These are phyloP conservation scores for Cystoisospora suis DNA, from an alignment of 169 alveolate genomes.

Conservation along the genomic window DNA sequence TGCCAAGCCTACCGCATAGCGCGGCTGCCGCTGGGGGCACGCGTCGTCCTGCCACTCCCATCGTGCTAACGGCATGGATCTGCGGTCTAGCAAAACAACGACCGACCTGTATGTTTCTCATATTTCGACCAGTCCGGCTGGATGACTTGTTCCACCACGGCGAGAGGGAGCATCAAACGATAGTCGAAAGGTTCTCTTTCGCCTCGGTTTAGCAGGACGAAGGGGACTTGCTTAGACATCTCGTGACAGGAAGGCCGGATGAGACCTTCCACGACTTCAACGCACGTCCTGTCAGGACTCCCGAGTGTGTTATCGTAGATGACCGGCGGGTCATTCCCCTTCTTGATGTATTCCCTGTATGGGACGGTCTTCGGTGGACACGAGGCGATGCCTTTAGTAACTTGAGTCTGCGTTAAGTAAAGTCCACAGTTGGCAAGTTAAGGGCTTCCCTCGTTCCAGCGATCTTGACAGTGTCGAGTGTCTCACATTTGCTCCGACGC, in stretches of 20 bases:
- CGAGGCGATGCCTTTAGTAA: not conserved
- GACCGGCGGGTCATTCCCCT: not conserved
- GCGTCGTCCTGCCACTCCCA: too few relatives aligned
- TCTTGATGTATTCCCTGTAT: not conserved
- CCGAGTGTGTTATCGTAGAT: not conserved
- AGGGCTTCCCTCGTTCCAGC: too few relatives aligned
- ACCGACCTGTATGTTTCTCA: not conserved
- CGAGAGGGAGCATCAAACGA: not conserved
- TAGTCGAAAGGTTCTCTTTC: not conserved
- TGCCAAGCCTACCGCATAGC: too few relatives aligned
- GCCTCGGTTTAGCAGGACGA: not conserved
- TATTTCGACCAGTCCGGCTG: slow-evolving; percentile 18
- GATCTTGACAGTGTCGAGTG: too few relatives aligned
- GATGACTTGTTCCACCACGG: slow-evolving; percentile 1
- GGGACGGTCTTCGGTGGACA: slow-evolving; percentile 10
- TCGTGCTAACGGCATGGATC: too few relatives aligned
- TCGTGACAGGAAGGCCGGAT: slow-evolving; percentile 24
- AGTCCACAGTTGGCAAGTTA: too few relatives aligned
- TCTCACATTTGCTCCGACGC: too few relatives aligned
- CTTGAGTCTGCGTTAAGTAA: slow-evolving; percentile 14
- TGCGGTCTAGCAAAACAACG: too few relatives aligned
- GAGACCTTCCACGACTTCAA: not conserved
- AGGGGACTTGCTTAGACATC: not conserved
- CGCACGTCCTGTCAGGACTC: not conserved
- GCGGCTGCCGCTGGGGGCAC: too few relatives aligned